These are phyloP conservation scores for Alternaria solani DNA, from an alignment of 2,329 filamentous ascomycete species.

Conservation along the genomic window DNA sequence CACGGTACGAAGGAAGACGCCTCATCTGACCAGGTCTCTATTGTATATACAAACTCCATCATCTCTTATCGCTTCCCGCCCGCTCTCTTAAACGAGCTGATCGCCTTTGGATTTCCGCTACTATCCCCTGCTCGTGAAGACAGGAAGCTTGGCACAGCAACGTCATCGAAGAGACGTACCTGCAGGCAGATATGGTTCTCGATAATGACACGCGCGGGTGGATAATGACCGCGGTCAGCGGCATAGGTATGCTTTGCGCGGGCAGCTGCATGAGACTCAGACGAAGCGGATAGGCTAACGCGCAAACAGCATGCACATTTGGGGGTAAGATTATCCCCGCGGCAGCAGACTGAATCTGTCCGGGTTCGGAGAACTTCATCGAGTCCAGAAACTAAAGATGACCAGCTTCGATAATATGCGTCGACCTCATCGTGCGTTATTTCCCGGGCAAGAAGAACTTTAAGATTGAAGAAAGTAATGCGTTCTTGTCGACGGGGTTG, in stretches of 20 bases:
- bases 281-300: constrained; percentile 22
- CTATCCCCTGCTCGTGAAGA: constrained; percentile 3
- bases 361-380: neutral
- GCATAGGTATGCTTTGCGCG: constrained; percentile 65
- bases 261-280: neutral
- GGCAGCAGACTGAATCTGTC: neutral
- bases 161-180: constrained; percentile 31
- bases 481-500: constrained; percentile 85
- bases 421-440: constrained; percentile 78
- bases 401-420: constrained; percentile 80
- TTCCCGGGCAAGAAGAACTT: constrained; percentile 80
- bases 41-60: constrained; percentile 8
- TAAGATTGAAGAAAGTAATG: constrained; percentile 86
- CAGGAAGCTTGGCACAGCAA: constrained; percentile 19
- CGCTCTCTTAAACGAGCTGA: neutral
- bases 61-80: constrained; percentile 10
- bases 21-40: constrained; percentile 16
- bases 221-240: constrained; percentile 87
- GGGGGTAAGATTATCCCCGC: constrained; percentile 37
- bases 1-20: constrained; percentile 23
- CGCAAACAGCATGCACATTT: constrained; percentile 46
- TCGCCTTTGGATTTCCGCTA: neutral
- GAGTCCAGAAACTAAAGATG: constrained; percentile 36
- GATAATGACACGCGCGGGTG: constrained; percentile 81
- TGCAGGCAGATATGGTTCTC: constrained; percentile 36